phyloP scores from a whole-genome alignment of 164 flowering plant species.

The Aristolochia californica region DNA sequence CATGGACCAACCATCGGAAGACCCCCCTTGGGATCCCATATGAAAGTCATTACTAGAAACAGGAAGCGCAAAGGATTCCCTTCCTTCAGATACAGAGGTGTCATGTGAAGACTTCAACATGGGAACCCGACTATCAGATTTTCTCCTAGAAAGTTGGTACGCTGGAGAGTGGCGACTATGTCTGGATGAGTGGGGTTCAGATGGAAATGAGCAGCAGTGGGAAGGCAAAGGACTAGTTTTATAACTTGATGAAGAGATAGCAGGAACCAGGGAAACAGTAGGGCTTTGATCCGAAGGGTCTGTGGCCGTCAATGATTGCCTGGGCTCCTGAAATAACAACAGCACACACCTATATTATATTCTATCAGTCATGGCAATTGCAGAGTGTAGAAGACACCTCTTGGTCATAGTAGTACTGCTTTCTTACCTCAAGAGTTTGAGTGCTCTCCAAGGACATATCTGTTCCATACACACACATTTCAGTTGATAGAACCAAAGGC shows the following conservation, averaged over 20 bases:
- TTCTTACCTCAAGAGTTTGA: conserved; percentile 37
- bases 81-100: conserved; percentile 55
- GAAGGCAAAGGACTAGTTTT: conserved; percentile 23
- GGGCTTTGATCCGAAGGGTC: conserved; percentile 30
- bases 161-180: conserved; percentile 52
- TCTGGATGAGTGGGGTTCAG: conserved; percentile 25
- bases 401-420: conserved; percentile 10
- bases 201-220: conserved; percentile 18
- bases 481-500: conserved; percentile 7
- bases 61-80: conserved; percentile 41
- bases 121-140: conserved; percentile 46
- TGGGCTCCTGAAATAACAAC: conserved; percentile 13
- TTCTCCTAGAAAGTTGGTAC: conserved; percentile 46
- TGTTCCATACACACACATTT: conserved; percentile 20
- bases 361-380: not conserved
- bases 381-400: not conserved
- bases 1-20: conserved; percentile 88
- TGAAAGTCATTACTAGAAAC: conserved; percentile 43
- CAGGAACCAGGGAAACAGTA: conserved; percentile 40
- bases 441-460: conserved; percentile 32
- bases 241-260: conserved; percentile 26
- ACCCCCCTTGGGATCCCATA: conserved; percentile 53
- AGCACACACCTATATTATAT: not conserved
- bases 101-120: conserved; percentile 48
- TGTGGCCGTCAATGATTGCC: conserved; percentile 32